Evolutionary conservation across 345 rosid genomes (phyloP), one percentile per base, ranked within the genome.

Genomic region (Combretum micranthum): DNA sequence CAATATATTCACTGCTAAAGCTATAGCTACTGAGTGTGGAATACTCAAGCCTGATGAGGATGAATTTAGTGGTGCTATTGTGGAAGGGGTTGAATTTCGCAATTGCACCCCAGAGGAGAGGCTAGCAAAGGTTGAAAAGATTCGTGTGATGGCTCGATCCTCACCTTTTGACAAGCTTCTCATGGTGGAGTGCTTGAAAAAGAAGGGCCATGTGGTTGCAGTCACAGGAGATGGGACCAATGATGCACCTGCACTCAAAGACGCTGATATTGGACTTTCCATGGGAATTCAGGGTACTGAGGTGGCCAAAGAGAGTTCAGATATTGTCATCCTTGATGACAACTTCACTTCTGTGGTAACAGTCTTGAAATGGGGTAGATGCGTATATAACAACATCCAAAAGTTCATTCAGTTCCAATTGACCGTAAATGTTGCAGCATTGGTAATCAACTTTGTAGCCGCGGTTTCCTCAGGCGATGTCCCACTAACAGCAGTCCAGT

Each of bases 231-330:
- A 90, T 37, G 95, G 88, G 2, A 83, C 85, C 0, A 84, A 90
- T 44, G 93, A 90, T 62, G 95, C 97, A 15, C 86, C 85, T 0
- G 89, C 95, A 0, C 64, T 90, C 10, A 87, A 80, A 66, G 95
- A 81, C 68, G 96, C 91, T 0, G 83, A 85, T 55, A 80, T 87
- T 0, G 88, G 96, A 25, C 77, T 90, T 0, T 85, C 96, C 0
- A 90, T 83, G 90, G 93, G 93, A 25, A 83, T 81, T 42, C 83
- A 79, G 54, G 97, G 92, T 0, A 89, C 88, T 0, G 90, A 89
- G 55, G 90, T 84, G 2, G 92, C 95, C 2, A 86, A 89, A 47
- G 86, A 84, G 66, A 82, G 91, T 72, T 86, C 95, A 0, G 95
- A 86, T 72, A 86, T 86, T 9, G 81, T 84, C 52, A 84, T 90